Conservation (phyloP, 495 filamentous ascomycete genomes). For the Penicillium fimorum region DNA sequence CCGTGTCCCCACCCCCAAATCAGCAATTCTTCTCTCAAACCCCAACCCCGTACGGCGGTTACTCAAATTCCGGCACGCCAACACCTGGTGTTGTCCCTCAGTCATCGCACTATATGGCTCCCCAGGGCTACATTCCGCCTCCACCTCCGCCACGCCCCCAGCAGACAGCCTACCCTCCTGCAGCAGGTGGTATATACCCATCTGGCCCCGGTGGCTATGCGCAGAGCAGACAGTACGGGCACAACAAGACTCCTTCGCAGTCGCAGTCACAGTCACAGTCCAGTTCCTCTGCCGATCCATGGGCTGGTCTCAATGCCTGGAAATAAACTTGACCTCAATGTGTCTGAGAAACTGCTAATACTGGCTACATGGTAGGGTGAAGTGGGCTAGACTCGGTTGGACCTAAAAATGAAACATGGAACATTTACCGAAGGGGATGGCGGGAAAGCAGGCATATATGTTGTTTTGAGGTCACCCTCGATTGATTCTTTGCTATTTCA, state of each 20-base stretch:
- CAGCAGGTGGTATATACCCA: conserved; percentile 47
- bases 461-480: neutral
- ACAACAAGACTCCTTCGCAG: conserved; percentile 44
- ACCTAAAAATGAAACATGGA: neutral
- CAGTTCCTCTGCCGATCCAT: conserved; percentile 61
- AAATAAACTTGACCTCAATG: conserved; percentile 48
- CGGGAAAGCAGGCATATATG: conserved; percentile 4
- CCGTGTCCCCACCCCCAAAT: conserved; percentile 45
- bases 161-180: conserved; percentile 67
- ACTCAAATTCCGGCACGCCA: conserved; percentile 38
- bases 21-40: conserved; percentile 46
- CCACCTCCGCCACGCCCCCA: conserved; percentile 85
- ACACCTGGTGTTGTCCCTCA: conserved; percentile 21
- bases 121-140: conserved; percentile 84
- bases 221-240: conserved; percentile 43
- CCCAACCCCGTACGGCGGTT: conserved; percentile 36
- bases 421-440: neutral
- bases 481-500: neutral
- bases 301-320: conserved; percentile 86
- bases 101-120: conserved; percentile 50
- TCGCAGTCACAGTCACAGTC: conserved; percentile 38
- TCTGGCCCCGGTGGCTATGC: conserved; percentile 60
- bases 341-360: neutral
- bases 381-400: neutral
- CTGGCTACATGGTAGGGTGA: neutral